A percentile compares a stretch with the other conserved stretches of the same genome.
Conservation (phyloP, 2,329 filamentous ascomycete genomes). For the Gremmenia infestans region DNA sequence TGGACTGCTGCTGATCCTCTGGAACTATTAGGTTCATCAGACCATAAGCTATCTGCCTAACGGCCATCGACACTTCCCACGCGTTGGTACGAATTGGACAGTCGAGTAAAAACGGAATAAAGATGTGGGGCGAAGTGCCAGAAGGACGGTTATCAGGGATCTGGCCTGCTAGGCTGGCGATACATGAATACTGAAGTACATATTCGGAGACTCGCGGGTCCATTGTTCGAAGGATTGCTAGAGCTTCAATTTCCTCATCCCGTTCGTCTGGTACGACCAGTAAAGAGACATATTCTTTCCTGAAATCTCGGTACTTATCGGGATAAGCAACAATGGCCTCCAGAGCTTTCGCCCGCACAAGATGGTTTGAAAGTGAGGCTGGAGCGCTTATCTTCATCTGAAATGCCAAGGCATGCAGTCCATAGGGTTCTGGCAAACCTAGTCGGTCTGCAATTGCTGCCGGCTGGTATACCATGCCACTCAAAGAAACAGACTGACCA, state of each 20-base stretch:
- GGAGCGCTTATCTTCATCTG: constrained; percentile 27
- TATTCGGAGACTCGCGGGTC: constrained; percentile 49
- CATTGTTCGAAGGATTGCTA: constrained; percentile 24
- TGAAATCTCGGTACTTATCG: constrained; percentile 21
- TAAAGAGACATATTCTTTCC: constrained; percentile 20
- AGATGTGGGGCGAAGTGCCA: constrained; percentile 41
- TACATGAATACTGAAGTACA: constrained; percentile 37
- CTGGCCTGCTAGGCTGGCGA: constrained; percentile 23
- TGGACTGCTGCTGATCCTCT: constrained; percentile 13
- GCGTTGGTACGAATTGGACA: constrained; percentile 49
- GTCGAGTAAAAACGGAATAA: constrained; percentile 60
- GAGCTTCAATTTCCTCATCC: neutral
- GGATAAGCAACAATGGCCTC: constrained; percentile 15
- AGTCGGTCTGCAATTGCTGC: constrained; percentile 40
- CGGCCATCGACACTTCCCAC: constrained; percentile 48
- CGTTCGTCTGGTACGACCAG: neutral
- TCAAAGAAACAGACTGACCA: constrained; percentile 18
- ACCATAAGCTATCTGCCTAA: constrained; percentile 52
- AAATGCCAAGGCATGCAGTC: constrained; percentile 36
- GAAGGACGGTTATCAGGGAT: constrained; percentile 21
- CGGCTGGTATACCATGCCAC: constrained; percentile 35
- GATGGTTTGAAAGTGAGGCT: constrained; percentile 22
- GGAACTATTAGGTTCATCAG: constrained; percentile 38
- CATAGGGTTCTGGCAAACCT: constrained; percentile 33
- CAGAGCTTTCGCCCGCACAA: constrained; percentile 18